Percentiles rank a stretch among this genome's conserved stretches.
Evolutionary conservation across 176 grass and related monocot genomes (phyloP).

Genomic region (Zoysia pacifica): DNA sequence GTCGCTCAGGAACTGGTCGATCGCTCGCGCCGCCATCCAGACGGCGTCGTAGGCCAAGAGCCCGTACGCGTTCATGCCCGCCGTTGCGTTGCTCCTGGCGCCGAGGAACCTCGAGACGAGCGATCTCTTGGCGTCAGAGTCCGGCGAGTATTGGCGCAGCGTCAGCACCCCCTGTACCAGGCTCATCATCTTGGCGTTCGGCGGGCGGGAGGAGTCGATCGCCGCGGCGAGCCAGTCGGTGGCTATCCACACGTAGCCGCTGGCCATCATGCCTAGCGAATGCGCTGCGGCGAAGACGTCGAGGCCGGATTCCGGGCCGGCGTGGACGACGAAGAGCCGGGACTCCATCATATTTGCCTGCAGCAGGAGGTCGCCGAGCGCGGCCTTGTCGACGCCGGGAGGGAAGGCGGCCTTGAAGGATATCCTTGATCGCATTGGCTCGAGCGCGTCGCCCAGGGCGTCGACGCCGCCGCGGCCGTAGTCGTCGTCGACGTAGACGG

Average conservation of each 20-base stretch:
- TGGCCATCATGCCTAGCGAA: slow-evolving; percentile 56
- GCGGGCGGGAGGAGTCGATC: slow-evolving; percentile 30
- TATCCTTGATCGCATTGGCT: slow-evolving; percentile 34
- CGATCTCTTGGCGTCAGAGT: slow-evolving; percentile 59
- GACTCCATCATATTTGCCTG: slow-evolving; percentile 68
- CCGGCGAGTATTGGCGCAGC: slow-evolving; percentile 67
- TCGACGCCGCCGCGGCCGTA: slow-evolving; percentile 67
- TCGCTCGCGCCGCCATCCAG: slow-evolving; percentile 71
- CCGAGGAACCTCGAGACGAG: slow-evolving; percentile 46
- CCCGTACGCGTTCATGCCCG: slow-evolving; percentile 59
- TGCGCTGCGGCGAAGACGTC: slow-evolving; percentile 59
- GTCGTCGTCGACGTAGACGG: slow-evolving; percentile 74
- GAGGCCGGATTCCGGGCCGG: slow-evolving; percentile 71
- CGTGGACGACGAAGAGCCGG: slow-evolving; percentile 78
- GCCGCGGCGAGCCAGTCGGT: slow-evolving; percentile 82
- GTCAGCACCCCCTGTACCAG: slow-evolving; percentile 64
- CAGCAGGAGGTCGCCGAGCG: slow-evolving; percentile 45
- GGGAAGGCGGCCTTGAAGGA: slow-evolving; percentile 65
- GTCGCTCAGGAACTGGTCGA: slow-evolving; percentile 60
- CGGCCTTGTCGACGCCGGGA: slow-evolving; percentile 32
- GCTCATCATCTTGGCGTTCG: slow-evolving; percentile 19
- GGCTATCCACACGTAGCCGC: slow-evolving; percentile 82
- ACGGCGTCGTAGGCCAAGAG: slow-evolving; percentile 81
- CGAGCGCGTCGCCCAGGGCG: slow-evolving; percentile 60
- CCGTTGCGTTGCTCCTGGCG: not conserved